Percentiles rank a stretch among this genome's conserved stretches.
phyloP scores from a whole-genome alignment of 805 yeast species.

The Starmerella riodocensis region DNA sequence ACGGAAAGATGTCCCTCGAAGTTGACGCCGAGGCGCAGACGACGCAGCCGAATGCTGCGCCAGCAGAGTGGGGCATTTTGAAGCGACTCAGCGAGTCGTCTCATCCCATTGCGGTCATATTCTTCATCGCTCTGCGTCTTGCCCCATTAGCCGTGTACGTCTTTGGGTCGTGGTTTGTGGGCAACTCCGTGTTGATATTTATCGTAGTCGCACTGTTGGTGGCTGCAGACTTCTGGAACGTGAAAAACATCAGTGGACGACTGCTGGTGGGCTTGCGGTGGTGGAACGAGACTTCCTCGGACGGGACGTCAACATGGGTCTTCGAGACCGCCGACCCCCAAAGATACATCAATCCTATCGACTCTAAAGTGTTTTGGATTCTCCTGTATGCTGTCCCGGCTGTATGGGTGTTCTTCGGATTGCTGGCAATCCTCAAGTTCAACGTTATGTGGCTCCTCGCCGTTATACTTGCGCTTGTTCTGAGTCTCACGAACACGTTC shows the following conservation, averaged over 20 bases:
- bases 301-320: slow-evolving; percentile 69
- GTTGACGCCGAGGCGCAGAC: slow-evolving; percentile 15
- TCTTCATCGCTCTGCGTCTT: slow-evolving; percentile 48
- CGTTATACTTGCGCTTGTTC: slow-evolving; percentile 47
- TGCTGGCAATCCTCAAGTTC: slow-evolving; percentile 66
- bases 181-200: slow-evolving; percentile 50
- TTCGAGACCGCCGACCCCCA: slow-evolving; percentile 67
- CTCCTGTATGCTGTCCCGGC: slow-evolving; percentile 63
- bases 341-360: slow-evolving; percentile 70
- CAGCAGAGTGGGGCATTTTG: slow-evolving; percentile 28
- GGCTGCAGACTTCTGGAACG: slow-evolving; percentile 88
- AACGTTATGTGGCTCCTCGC: slow-evolving; percentile 43
- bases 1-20: slow-evolving; percentile 18
- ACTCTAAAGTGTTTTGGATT: slow-evolving; percentile 78
- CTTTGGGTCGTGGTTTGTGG: slow-evolving; percentile 55
- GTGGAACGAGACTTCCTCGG: slow-evolving; percentile 79
- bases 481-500: slow-evolving; percentile 70
- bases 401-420: slow-evolving; percentile 59
- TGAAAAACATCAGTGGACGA: slow-evolving; percentile 82
- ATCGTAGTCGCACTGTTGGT: slow-evolving; percentile 61
- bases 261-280: slow-evolving; percentile 76
- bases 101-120: slow-evolving; percentile 66
- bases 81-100: slow-evolving; percentile 52
- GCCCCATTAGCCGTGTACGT: slow-evolving; percentile 53
- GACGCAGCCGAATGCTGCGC: slow-evolving; percentile 4